phyloP scores from a whole-genome alignment of 139 green algal genomes.

The Chlamydomonas schloesseri region DNA sequence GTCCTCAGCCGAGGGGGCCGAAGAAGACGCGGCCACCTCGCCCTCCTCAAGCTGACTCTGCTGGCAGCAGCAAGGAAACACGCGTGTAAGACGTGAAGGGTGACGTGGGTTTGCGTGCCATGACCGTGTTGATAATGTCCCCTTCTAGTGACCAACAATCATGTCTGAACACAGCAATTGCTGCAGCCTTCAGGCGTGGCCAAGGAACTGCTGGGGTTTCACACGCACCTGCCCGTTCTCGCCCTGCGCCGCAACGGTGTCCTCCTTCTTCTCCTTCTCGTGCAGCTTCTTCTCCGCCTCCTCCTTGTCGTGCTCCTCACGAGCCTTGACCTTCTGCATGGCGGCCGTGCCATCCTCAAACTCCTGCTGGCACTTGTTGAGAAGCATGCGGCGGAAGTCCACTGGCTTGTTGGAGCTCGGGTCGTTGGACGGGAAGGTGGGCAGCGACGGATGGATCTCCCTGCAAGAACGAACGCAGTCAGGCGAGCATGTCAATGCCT shows the following conservation, averaged over 20 bases:
- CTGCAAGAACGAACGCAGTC: too few species aligned
- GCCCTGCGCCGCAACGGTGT: not conserved
- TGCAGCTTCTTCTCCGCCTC: slow-evolving; percentile 50
- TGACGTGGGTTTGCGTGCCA: too few species aligned
- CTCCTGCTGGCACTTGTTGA: slow-evolving; percentile 98
- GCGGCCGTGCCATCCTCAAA: slow-evolving; percentile 42
- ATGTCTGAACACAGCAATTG: too few species aligned
- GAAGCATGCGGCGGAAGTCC: slow-evolving; percentile 89
- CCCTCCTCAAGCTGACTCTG: slow-evolving; percentile 70
- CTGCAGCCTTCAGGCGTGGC: too few species aligned
- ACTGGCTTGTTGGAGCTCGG: slow-evolving; percentile 48
- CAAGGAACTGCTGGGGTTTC: too few species aligned
- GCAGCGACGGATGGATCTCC: slow-evolving; percentile 43
- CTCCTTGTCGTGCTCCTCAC: slow-evolving; percentile 65
- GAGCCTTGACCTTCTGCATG: slow-evolving; percentile 72
- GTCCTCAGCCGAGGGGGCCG: slow-evolving; percentile 29
- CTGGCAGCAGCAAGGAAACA: too few species aligned
- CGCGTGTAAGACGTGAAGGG: too few species aligned
- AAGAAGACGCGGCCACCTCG: slow-evolving; percentile 43
- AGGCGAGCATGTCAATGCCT: too few species aligned
- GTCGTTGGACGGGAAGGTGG: slow-evolving; percentile 9
- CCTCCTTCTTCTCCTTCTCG: slow-evolving; percentile 54
- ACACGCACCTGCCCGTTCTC: slow-evolving; percentile 24
- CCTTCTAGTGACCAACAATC: too few species aligned
- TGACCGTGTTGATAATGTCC: too few species aligned